phyloP scores from a whole-genome alignment of 306 rosid species.

The Quercus mongolica region DNA sequence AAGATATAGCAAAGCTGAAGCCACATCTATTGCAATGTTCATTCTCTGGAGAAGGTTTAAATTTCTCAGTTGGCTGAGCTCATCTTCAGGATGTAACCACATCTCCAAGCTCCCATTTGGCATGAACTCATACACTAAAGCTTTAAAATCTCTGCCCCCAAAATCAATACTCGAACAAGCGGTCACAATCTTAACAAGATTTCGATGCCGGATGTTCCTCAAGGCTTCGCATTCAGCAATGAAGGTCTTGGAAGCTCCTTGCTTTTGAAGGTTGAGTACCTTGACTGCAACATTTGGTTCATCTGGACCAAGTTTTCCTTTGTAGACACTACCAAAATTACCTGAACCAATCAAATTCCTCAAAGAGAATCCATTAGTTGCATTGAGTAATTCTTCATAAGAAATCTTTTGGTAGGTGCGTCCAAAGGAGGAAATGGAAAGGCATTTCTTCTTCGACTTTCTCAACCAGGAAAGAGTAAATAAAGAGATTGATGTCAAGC shows the following conservation, averaged over 20 bases:
- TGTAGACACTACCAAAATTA: slow-evolving; percentile 30
- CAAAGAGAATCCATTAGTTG: slow-evolving; percentile 17
- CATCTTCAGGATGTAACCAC: slow-evolving; percentile 10
- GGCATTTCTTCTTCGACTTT: neutral
- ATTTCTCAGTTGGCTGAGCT: neutral
- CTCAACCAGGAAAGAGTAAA: neutral
- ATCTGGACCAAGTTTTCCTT: slow-evolving; percentile 5
- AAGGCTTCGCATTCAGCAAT: slow-evolving; percentile 22
- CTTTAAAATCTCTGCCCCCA: slow-evolving; percentile 1
- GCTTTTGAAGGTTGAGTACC: slow-evolving; percentile 18
- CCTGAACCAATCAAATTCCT: slow-evolving; percentile 30
- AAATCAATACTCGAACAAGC: slow-evolving; percentile 23
- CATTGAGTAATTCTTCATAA: slow-evolving; percentile 18
- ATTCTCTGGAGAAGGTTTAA: neutral
- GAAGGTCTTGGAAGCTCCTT: slow-evolving; percentile 23
- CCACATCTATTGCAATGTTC: slow-evolving; percentile 16
- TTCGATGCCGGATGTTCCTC: slow-evolving; percentile 18
- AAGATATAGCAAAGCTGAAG: slow-evolving; percentile 19
- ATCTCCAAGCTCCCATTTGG: slow-evolving; percentile 12
- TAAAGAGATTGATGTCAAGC: neutral
- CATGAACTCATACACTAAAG: slow-evolving; percentile 16
- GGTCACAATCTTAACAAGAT: slow-evolving; percentile 14
- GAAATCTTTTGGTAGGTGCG: slow-evolving; percentile 4
- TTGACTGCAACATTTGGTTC: slow-evolving; percentile 14
- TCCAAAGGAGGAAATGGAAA: neutral